phyloP scores from a whole-genome alignment of 2,329 filamentous ascomycete genomes.

The Arthrinium puccinioides region DNA sequence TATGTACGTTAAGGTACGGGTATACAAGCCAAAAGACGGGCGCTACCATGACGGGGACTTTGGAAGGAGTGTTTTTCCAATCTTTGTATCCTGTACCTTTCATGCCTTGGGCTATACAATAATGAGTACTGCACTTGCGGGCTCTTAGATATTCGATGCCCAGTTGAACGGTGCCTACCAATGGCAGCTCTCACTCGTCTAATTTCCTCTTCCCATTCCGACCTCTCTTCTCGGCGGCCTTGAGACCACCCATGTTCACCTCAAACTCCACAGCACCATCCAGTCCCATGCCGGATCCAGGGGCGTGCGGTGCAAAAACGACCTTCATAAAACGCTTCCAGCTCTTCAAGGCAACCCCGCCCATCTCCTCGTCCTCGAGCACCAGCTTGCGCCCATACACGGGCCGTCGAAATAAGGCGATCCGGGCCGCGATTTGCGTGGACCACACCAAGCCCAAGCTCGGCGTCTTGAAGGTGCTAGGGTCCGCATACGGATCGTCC shows the following conservation, averaged over 20 bases:
- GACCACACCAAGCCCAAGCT: conserved; percentile 86
- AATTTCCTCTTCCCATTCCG: not conserved
- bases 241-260: conserved; percentile 60
- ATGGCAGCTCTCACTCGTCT: too few relatives aligned
- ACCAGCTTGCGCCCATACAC: conserved; percentile 32
- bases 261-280: conserved; percentile 62
- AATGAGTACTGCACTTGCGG: too few relatives aligned
- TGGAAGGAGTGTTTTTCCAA: too few relatives aligned
- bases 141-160: too few relatives aligned
- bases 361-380: conserved; percentile 24
- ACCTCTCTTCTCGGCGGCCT: conserved; percentile 19
- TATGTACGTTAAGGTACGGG: too few relatives aligned
- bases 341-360: conserved; percentile 35
- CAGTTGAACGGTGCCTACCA: too few relatives aligned
- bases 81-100: too few relatives aligned
- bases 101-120: too few relatives aligned
- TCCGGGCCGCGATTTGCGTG: conserved; percentile 75
- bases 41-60: too few relatives aligned
- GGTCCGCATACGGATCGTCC: conserved; percentile 46
- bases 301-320: conserved; percentile 77
- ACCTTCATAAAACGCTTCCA: conserved; percentile 80
- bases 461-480: conserved; percentile 64
- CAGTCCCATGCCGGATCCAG: conserved; percentile 40
- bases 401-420: conserved; percentile 72
- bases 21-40: too few relatives aligned